These are phyloP conservation scores for Phytopythium oedochilum DNA, from an alignment of 352 stramenopile species.

Conservation along the genomic window DNA sequence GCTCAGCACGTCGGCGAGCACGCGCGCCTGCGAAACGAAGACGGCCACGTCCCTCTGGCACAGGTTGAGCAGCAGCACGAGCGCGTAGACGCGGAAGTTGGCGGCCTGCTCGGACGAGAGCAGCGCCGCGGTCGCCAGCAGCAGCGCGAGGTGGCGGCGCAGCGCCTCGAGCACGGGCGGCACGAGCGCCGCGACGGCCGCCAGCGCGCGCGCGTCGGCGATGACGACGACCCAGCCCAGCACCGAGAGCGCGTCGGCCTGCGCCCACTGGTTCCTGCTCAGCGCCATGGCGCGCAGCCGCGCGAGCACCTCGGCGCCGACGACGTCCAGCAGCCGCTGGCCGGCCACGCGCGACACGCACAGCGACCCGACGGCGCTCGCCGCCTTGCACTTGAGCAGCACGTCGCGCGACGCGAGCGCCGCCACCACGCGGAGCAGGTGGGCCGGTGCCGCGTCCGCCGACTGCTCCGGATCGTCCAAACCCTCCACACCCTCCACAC, in stretches of 20 bases:
- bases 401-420: constrained; percentile 51
- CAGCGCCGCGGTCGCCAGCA: constrained; percentile 8
- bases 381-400: constrained; percentile 75
- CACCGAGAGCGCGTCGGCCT: constrained; percentile 71
- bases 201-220: constrained; percentile 41
- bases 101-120: constrained; percentile 41
- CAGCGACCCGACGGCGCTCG: constrained; percentile 64
- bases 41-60: constrained; percentile 43
- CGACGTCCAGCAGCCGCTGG: constrained; percentile 45
- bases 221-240: constrained; percentile 74
- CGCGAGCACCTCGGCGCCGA: constrained; percentile 29
- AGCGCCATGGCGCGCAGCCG: constrained; percentile 54
- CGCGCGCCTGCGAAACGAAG: constrained; percentile 21
- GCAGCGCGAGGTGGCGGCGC: constrained; percentile 29
- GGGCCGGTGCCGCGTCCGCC: not conserved
- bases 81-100: constrained; percentile 65
- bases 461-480: not conserved
- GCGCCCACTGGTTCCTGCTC: constrained; percentile 67
- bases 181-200: constrained; percentile 31
- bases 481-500: not conserved
- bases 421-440: constrained; percentile 7
- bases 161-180: constrained; percentile 39
- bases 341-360: constrained; percentile 72
- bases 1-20: constrained; percentile 10
- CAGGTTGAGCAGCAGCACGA: constrained; percentile 76